phyloP scores from a whole-genome alignment of 495 filamentous ascomycete genomes.

The Aspergillus hancockii region DNA sequence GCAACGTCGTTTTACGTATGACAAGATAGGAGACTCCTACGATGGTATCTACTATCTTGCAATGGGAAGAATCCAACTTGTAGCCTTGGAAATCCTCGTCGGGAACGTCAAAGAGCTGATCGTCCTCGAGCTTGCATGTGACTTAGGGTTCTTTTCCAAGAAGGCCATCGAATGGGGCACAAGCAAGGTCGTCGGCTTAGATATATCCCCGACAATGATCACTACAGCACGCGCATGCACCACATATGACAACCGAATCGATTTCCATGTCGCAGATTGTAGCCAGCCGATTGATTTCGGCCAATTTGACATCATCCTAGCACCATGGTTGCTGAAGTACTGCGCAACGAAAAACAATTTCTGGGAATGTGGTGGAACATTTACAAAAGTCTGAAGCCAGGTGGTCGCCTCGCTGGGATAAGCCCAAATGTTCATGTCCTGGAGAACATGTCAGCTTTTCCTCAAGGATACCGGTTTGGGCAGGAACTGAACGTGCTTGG shows the following conservation, averaged over 20 bases:
- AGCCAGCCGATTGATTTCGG: neutral
- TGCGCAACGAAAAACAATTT: neutral
- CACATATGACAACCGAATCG: neutral
- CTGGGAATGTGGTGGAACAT: conserved; percentile 10
- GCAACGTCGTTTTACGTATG: too few species aligned
- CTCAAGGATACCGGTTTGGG: neutral
- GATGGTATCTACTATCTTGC: neutral
- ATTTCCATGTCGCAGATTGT: conserved; percentile 12
- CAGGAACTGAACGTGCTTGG: neutral
- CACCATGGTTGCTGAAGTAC: conserved; percentile 7
- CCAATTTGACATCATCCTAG: neutral
- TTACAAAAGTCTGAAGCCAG: conserved; percentile 7
- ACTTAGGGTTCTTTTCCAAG: neutral
- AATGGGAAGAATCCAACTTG: neutral
- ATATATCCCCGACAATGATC: conserved; percentile 5
- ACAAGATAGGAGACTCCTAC: conserved; percentile 13
- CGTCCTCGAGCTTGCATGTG: conserved; percentile 10
- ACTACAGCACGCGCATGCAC: neutral
- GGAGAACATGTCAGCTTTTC: too few species aligned
- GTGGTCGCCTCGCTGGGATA: conserved; percentile 2
- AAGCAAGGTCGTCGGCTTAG: neutral
- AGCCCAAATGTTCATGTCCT: conserved; percentile 1
- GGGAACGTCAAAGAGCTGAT: conserved; percentile 1
- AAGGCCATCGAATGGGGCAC: conserved; percentile 10
- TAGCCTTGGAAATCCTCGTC: neutral